A percentile compares a stretch with the other conserved stretches of the same genome.
Conservation (phyloP, 768 basidiomycete species). For the Psilocybe sp. region DNA sequence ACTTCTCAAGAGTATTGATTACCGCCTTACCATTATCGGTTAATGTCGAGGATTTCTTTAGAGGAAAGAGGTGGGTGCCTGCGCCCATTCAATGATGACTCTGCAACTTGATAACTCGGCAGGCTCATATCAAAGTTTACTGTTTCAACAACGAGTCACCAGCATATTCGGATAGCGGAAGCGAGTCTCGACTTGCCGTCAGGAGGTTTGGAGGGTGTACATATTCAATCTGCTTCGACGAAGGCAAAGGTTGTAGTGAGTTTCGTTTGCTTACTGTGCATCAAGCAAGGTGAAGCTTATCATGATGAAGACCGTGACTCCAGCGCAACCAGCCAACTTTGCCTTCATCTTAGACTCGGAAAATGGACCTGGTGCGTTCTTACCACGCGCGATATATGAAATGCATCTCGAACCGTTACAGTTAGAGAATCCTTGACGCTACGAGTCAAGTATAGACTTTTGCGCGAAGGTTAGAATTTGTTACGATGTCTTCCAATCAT, state of each 20-base stretch:
- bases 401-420: slow-evolving; percentile 21
- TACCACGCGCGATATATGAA: slow-evolving; percentile 7
- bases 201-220: slow-evolving; percentile 44
- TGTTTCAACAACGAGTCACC: slow-evolving; percentile 75
- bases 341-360: slow-evolving; percentile 75
- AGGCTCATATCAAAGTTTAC: slow-evolving; percentile 93
- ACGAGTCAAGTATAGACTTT: slow-evolving; percentile 70
- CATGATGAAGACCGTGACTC: slow-evolving; percentile 65
- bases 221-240: slow-evolving; percentile 46
- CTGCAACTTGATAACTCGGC: slow-evolving; percentile 1
- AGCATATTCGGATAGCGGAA: slow-evolving; percentile 73
- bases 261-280: slow-evolving; percentile 2
- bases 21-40: slow-evolving; percentile 83
- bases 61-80: slow-evolving; percentile 64
- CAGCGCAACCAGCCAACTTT: slow-evolving; percentile 71
- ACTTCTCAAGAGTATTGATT: slow-evolving; percentile 52
- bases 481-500: not conserved
- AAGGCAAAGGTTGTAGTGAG: slow-evolving; percentile 49
- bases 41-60: slow-evolving; percentile 96
- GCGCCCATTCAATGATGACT: not conserved
- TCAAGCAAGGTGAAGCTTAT: not conserved
- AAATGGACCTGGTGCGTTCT: slow-evolving; percentile 51
- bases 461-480: slow-evolving; percentile 69
- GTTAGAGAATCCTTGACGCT: slow-evolving; percentile 64
- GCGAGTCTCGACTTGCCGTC: slow-evolving; percentile 50